These are phyloP conservation scores for Friedmanniomyces endolithicus DNA, from an alignment of 495 filamentous ascomycete genomes.

Conservation along the genomic window DNA sequence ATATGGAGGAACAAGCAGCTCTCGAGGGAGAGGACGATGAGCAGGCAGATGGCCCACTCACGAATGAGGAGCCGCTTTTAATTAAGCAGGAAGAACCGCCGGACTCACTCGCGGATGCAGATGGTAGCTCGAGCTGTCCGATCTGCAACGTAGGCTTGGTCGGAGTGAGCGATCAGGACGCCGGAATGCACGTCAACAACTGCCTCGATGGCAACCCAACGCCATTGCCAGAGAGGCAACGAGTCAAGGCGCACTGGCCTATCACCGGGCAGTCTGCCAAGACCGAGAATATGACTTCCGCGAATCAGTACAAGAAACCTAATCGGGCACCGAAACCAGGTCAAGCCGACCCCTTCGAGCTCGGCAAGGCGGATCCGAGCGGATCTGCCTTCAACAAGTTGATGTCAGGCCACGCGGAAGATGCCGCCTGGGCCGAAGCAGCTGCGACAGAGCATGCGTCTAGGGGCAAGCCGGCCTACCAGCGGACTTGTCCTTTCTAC, in stretches of 20 bases:
- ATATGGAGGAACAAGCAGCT: constrained; percentile 49
- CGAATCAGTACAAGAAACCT: constrained; percentile 43
- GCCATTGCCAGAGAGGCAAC: constrained; percentile 31
- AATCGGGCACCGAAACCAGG: constrained; percentile 56
- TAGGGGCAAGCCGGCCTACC: constrained; percentile 77
- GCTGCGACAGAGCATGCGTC: constrained; percentile 65
- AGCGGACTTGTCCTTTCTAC: constrained; percentile 92
- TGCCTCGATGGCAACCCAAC: constrained; percentile 74
- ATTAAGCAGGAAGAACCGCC: constrained; percentile 1
- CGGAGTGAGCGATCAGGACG: constrained; percentile 45
- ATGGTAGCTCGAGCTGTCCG: no score
- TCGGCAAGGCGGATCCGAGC: constrained; percentile 30
- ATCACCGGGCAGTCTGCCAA: neutral
- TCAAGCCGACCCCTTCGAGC: constrained; percentile 58
- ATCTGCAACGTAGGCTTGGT: constrained; percentile 56
- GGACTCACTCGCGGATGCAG: no score
- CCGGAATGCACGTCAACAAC: constrained; percentile 68
- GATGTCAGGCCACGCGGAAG: constrained; percentile 83
- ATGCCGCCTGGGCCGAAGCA: constrained; percentile 77
- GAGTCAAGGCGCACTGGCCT: neutral
- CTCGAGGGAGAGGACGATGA: constrained; percentile 44
- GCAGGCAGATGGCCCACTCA: constrained; percentile 27
- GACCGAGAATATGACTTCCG: neutral
- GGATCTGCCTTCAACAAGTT: constrained; percentile 75
- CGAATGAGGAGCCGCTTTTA: constrained; percentile 25